Percentiles rank a stretch among this genome's conserved stretches.
Conservation (phyloP, 805 yeast genomes). For the Kluyveromyces starmeri region DNA sequence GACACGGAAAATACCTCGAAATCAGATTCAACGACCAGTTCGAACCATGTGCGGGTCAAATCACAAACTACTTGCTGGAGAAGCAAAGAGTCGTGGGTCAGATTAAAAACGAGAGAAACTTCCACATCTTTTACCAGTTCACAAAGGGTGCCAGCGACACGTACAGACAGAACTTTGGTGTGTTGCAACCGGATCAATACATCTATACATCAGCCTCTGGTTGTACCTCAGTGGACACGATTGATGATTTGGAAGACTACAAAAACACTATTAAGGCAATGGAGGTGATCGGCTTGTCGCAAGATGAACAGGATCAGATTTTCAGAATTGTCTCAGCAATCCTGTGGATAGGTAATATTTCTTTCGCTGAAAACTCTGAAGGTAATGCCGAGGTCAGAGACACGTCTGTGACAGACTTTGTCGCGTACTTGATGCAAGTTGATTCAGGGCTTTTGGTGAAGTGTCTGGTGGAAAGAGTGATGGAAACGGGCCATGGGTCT, state of each 20-base stretch:
- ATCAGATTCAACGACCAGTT: constrained; percentile 73
- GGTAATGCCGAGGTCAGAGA: constrained; percentile 82
- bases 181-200: constrained; percentile 91
- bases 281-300: constrained; percentile 75
- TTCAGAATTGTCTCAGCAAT: constrained; percentile 78
- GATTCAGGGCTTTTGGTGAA: constrained; percentile 55
- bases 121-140: constrained; percentile 94
- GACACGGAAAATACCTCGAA: constrained; percentile 94
- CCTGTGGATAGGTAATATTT: constrained; percentile 90
- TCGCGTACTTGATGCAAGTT: constrained; percentile 83
- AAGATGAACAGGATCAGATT: constrained; percentile 81
- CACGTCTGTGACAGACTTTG: constrained; percentile 85
- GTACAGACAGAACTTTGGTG: constrained; percentile 77
- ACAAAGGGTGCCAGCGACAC: constrained; percentile 82
- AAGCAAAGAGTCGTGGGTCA: constrained; percentile 97
- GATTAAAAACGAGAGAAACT: constrained; percentile 84
- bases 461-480: constrained; percentile 67
- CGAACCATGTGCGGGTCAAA: constrained; percentile 92
- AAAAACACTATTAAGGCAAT: constrained; percentile 77
- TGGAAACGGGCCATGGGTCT: constrained; percentile 87
- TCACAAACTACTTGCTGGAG: constrained; percentile 88
- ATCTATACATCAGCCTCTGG: constrained; percentile 79
- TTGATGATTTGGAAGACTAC: constrained; percentile 76
- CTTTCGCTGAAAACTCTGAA: constrained; percentile 76
- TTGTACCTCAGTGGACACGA: constrained; percentile 77